Conservation (phyloP, 257 asterid species). For the Henckelia pumila region DNA sequence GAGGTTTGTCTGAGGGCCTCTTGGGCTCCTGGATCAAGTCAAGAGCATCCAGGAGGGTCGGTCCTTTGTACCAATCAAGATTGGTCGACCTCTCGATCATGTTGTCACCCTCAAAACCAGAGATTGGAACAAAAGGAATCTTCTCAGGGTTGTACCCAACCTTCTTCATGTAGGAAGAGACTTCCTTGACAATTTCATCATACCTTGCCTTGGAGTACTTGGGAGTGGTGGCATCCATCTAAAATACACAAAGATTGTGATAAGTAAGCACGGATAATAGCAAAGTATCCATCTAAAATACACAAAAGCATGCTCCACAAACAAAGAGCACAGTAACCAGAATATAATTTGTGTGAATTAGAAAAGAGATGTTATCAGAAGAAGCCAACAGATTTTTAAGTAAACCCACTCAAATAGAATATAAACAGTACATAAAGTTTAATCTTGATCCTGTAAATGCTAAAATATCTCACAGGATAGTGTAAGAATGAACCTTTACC, state of each 20-base stretch:
- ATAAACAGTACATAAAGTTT: neutral
- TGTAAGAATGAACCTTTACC: neutral
- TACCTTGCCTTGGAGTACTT: constrained; percentile 45
- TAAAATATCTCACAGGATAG: neutral
- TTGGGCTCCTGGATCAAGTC: constrained; percentile 38
- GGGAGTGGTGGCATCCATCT: constrained; percentile 53
- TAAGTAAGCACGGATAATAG: neutral
- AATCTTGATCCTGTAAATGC: neutral
- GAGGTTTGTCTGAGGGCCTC: constrained; percentile 44
- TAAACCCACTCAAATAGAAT: neutral
- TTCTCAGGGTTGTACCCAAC: constrained; percentile 44
- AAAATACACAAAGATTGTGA: neutral
- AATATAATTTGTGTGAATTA: no score
- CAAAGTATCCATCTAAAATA: neutral
- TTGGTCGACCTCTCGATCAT: constrained; percentile 41
- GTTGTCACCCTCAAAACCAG: constrained; percentile 45
- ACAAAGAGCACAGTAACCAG: neutral
- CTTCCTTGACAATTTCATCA: constrained; percentile 47
- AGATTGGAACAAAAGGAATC: constrained; percentile 40
- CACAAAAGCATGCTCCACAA: neutral
- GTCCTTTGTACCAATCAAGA: constrained; percentile 51
- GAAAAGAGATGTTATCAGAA: neutral
- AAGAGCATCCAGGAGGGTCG: constrained; percentile 46
- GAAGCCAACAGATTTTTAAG: neutral
- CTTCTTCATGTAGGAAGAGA: constrained; percentile 44